phyloP scores from a whole-genome alignment of 352 stramenopile genomes.

The Globisporangium radiosum region DNA sequence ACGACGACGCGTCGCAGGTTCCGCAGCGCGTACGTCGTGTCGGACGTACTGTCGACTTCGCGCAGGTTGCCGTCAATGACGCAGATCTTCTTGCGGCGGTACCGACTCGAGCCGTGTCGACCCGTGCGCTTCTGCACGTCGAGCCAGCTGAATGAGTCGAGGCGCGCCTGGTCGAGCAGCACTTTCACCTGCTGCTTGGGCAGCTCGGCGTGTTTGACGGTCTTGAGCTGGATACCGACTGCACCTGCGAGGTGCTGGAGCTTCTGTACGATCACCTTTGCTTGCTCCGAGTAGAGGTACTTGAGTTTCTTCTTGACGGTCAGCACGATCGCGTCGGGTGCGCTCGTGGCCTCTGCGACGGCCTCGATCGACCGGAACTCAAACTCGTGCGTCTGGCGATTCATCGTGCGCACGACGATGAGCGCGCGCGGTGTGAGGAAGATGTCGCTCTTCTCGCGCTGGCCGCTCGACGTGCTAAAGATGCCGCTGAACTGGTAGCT shows the following conservation, averaged over 20 bases:
- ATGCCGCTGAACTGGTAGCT: conserved; percentile 73
- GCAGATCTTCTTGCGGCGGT: conserved; percentile 60
- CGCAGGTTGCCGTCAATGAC: conserved; percentile 45
- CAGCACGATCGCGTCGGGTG: conserved; percentile 56
- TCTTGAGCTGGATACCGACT: conserved; percentile 50
- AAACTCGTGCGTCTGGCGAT: conserved; percentile 67
- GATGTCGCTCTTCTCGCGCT: conserved; percentile 69
- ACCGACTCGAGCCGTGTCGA: conserved; percentile 46
- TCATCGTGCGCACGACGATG: conserved; percentile 57
- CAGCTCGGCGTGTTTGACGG: conserved; percentile 31
- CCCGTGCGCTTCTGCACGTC: conserved; percentile 51
- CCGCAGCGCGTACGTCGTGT: conserved; percentile 56
- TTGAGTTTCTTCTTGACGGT: conserved; percentile 54
- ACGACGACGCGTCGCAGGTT: conserved; percentile 45
- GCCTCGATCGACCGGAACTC: conserved; percentile 60
- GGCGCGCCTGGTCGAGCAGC: conserved; percentile 25
- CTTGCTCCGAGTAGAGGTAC: conserved; percentile 70
- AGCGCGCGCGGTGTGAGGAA: conserved; percentile 64
- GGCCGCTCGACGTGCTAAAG: conserved; percentile 53
- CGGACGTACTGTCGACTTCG: conserved; percentile 36
- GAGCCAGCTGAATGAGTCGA: conserved; percentile 40
- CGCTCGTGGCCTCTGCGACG: conserved; percentile 32
- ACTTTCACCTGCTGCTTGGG: conserved; percentile 39
- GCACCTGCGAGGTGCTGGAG: conserved; percentile 55
- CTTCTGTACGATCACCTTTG: conserved; percentile 48